phyloP scores from a whole-genome alignment of 441 rosid genomes.

The Pelargonium myrrhifolium region DNA sequence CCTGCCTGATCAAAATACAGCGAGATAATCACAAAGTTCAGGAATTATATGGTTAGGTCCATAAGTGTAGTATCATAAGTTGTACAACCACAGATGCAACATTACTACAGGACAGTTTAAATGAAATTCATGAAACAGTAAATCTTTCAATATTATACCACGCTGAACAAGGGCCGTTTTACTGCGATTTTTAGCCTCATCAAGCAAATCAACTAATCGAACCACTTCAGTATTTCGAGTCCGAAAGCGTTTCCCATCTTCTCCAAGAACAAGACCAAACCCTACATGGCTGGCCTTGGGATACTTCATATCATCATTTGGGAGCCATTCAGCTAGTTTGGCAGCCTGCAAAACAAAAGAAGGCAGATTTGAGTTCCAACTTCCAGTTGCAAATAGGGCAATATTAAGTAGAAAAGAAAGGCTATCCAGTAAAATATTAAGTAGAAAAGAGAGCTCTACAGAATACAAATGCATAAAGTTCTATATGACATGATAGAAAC shows the following conservation, averaged over 20 bases:
- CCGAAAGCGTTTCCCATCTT: constrained; percentile 85
- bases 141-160: constrained; percentile 38
- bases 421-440: neutral
- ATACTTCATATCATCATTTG: constrained; percentile 37
- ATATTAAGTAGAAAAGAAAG: too few species aligned
- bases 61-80: neutral
- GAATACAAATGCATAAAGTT: neutral
- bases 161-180: constrained; percentile 65
- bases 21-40: constrained; percentile 1
- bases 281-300: constrained; percentile 76
- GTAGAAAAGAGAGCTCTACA: neutral
- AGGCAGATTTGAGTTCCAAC: constrained; percentile 11
- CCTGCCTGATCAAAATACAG: constrained; percentile 44
- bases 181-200: constrained; percentile 80
- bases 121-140: constrained; percentile 13
- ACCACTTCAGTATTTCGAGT: constrained; percentile 79
- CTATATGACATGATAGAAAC: neutral
- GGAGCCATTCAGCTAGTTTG: constrained; percentile 76
- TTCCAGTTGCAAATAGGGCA: constrained; percentile 1
- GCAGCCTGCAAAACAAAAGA: constrained; percentile 58
- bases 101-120: constrained; percentile 5
- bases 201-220: constrained; percentile 84
- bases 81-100: neutral
- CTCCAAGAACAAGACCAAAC: constrained; percentile 88
- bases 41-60: neutral